Base-by-base conservation (phyloP, 352 stramenopile species). In the Phytophthora boehmeriae region DNA sequence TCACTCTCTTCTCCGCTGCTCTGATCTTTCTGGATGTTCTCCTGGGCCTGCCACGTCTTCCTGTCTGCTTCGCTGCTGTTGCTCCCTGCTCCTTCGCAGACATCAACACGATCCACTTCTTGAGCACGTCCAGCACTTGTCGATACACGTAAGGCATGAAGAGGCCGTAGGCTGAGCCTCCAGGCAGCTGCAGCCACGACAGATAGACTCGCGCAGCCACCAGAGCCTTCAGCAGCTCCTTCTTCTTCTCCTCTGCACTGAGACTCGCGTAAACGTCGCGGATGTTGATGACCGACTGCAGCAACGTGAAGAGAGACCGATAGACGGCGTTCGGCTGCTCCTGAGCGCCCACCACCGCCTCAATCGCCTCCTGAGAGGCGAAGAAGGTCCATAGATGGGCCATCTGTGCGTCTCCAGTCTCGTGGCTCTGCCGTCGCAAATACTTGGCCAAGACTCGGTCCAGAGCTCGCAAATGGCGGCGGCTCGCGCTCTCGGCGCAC, bases 61-160 rank as follows among this genome's bases (percentile, higher is more conserved):
- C 22, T 50, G 27, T n/a, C 35, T 52, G 47, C 36, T 52, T 71
- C 39, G 47, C 20, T 3, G 28, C 25, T 42, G 11, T 22, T 23
- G 19, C n/a, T 34, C 17, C 19, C 13, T 46, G 47, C 1, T 69
- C 48, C 42, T 65, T 68, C 14, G 32, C 42, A 0, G 56, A 63
- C 56, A 82, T 66, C 1, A 80, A 46, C 4, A 75, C 68, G 8
- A 90, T 64, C 85, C 88, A 96, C 39, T 91, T 92, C 54, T 86
- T 88, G n/a, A 93, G 63, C 9, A 88, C 69, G 39, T 92, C 83
- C 34, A 96, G 53, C 49, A 92, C 80, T 54, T 93, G 82, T 5
- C 85, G 80, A 50, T 93, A 96, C 38, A 95, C 79, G 42, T 88
- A 94, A 11, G 88, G 71, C 80, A 95, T 93, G 63, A 95, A 96